Percentiles rank a stretch among this genome's conserved stretches.
phyloP scores from a whole-genome alignment of 495 filamentous ascomycete species.

The Filosporella fistucella region DNA sequence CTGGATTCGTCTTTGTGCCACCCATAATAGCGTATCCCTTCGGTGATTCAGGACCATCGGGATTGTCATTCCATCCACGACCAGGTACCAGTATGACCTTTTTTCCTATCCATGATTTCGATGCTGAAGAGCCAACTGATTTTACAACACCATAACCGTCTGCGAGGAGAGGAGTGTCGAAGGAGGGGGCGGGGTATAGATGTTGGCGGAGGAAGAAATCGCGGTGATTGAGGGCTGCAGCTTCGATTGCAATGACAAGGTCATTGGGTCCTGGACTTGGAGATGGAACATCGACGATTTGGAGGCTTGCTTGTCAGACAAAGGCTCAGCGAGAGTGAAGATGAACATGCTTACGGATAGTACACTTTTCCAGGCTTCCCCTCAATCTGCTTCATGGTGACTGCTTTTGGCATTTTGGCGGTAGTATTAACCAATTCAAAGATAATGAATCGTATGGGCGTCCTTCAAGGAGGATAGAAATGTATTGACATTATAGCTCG shows the following conservation, averaged over 20 bases:
- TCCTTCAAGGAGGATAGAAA: no score
- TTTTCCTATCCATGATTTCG: constrained; percentile 45
- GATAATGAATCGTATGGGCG: no score
- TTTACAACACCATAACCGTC: constrained; percentile 77
- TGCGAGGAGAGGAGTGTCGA: constrained; percentile 67
- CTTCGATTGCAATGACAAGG: constrained; percentile 63
- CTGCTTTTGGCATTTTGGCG: constrained; percentile 40
- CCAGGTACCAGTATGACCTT: constrained; percentile 71
- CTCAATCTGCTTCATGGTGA: constrained; percentile 48
- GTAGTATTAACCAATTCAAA: no score
- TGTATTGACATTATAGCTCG: no score
- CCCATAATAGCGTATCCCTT: constrained; percentile 67
- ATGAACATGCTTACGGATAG: constrained; percentile 49
- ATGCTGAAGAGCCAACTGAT: constrained; percentile 48
- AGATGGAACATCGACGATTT: constrained; percentile 51
- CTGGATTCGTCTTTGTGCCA: constrained; percentile 53
- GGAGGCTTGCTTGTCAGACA: constrained; percentile 42
- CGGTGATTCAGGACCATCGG: constrained; percentile 66
- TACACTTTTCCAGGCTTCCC: constrained; percentile 88
- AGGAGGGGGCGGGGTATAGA: constrained; percentile 80
- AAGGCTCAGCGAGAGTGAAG: constrained; percentile 14
- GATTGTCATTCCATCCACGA: constrained; percentile 66
- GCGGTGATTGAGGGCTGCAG: constrained; percentile 84
- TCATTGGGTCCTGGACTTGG: constrained; percentile 58
- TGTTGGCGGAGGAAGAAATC: constrained; percentile 90